Evolutionary conservation across 2,329 filamentous ascomycete genomes (phyloP).

Genomic region (Parastagonospora avenae): DNA sequence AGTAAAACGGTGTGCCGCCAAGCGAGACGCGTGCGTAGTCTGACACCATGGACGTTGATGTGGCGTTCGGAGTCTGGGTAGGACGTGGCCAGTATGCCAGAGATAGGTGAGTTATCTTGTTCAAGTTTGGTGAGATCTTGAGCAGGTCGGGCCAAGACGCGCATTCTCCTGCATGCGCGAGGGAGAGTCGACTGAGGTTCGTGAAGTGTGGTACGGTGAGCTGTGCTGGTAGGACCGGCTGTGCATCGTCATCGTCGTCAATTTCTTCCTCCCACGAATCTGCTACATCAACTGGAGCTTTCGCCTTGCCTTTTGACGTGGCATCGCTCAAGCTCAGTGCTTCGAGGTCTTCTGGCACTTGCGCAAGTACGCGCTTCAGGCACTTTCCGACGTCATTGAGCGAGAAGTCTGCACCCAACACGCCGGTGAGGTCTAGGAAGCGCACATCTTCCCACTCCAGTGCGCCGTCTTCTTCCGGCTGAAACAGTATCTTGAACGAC

Average conservation of each 20-base stretch:
- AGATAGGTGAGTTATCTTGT: conserved; percentile 66
- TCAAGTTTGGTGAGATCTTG: conserved; percentile 56
- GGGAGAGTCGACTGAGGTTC: conserved; percentile 62
- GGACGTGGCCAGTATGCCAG: conserved; percentile 67
- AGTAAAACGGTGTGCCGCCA: conserved; percentile 60
- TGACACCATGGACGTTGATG: conserved; percentile 51
- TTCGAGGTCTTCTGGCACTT: conserved; percentile 17
- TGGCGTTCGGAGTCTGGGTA: conserved; percentile 60
- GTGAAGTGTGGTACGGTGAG: conserved; percentile 50
- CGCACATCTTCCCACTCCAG: conserved; percentile 52
- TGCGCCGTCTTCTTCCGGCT: conserved; percentile 38
- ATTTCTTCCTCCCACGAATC: conserved; percentile 56
- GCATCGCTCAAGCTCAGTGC: conserved; percentile 14
- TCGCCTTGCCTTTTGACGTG: conserved; percentile 10
- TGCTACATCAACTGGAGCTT: conserved; percentile 31
- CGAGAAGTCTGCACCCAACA: conserved; percentile 56
- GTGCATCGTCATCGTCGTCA: conserved; percentile 18
- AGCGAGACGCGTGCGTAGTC: conserved; percentile 52
- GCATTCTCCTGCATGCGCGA: conserved; percentile 57
- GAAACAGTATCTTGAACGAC: conserved; percentile 59
- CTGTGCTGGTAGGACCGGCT: conserved; percentile 14
- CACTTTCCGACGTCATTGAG: conserved; percentile 57
- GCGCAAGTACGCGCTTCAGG: conserved; percentile 24
- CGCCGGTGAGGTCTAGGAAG: conserved; percentile 59
- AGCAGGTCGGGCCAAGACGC: conserved; percentile 63